These are phyloP conservation scores for Penicillium pulvis DNA, from an alignment of 495 filamentous ascomycete species.

Conservation along the genomic window DNA sequence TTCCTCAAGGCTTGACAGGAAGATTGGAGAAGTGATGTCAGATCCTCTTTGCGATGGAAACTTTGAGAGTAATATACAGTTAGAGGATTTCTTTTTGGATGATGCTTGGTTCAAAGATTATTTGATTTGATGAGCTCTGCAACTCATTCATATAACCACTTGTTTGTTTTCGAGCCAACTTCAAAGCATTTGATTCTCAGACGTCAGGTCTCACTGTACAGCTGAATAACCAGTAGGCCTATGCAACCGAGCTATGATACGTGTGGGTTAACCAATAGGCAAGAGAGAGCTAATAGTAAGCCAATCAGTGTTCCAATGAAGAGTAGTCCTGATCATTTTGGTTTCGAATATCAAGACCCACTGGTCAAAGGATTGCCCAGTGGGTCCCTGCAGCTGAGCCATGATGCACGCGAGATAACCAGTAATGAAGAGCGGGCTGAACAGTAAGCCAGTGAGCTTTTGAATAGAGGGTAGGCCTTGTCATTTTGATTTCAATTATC, in stretches of 20 bases:
- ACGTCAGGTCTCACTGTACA: too few relatives aligned
- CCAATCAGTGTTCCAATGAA: too few relatives aligned
- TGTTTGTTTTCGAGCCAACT: too few relatives aligned
- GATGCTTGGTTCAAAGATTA: slow-evolving; percentile 1
- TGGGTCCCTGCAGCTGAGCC: neutral
- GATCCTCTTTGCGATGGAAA: neutral
- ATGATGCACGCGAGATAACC: neutral
- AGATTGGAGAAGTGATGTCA: neutral
- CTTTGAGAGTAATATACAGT: neutral
- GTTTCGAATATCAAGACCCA: too few relatives aligned
- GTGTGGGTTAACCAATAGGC: too few relatives aligned
- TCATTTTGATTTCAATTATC: neutral
- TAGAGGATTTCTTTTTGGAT: neutral
- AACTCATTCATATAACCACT: neutral
- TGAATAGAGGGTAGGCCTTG: neutral
- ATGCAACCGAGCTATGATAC: too few relatives aligned
- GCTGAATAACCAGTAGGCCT: too few relatives aligned
- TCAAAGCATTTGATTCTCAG: too few relatives aligned
- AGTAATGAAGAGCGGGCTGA: neutral
- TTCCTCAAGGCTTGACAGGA: neutral
- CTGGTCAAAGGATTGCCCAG: too few relatives aligned
- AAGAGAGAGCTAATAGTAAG: too few relatives aligned
- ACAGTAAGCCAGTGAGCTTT: too few relatives aligned
- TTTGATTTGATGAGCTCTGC: neutral
- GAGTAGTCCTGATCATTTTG: too few relatives aligned